These are phyloP conservation scores for Zygosaccharomyces rouxii DNA, from an alignment of 805 yeast species.

Conservation along the genomic window DNA sequence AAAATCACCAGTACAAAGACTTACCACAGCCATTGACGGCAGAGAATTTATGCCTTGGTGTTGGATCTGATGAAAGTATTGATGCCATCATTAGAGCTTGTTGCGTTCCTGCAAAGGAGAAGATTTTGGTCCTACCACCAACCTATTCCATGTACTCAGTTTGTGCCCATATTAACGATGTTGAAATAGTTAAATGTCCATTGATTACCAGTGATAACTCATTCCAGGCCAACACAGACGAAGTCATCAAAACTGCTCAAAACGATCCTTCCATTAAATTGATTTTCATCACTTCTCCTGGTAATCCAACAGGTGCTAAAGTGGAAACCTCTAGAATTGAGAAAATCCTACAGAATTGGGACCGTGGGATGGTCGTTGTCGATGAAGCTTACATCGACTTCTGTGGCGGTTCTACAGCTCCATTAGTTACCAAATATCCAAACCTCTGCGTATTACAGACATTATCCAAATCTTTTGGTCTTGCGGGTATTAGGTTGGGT, in stretches of 20 bases:
- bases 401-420: constrained; percentile 67
- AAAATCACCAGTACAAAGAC: constrained; percentile 18
- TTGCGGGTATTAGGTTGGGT: constrained; percentile 92
- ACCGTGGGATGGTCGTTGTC: constrained; percentile 77
- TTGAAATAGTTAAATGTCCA: constrained; percentile 70
- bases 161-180: constrained; percentile 86
- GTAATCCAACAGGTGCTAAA: constrained; percentile 85
- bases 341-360: constrained; percentile 44
- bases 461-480: constrained; percentile 88
- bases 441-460: constrained; percentile 89
- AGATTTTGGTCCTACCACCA: constrained; percentile 84
- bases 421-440: constrained; percentile 75
- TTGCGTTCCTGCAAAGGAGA: constrained; percentile 78
- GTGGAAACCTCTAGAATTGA: constrained; percentile 48
- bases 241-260: constrained; percentile 47
- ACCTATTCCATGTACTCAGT: constrained; percentile 97
- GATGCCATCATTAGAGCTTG: constrained; percentile 83
- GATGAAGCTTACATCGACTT: constrained; percentile 97
- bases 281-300: constrained; percentile 88
- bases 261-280: constrained; percentile 64
- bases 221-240: constrained; percentile 59
- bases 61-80: constrained; percentile 95
- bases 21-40: constrained; percentile 40
- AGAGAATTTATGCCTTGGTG: constrained; percentile 84
- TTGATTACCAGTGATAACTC: constrained; percentile 49